These are phyloP conservation scores for Amylocystis lapponica DNA, from an alignment of 768 basidiomycete species.

Conservation along the genomic window DNA sequence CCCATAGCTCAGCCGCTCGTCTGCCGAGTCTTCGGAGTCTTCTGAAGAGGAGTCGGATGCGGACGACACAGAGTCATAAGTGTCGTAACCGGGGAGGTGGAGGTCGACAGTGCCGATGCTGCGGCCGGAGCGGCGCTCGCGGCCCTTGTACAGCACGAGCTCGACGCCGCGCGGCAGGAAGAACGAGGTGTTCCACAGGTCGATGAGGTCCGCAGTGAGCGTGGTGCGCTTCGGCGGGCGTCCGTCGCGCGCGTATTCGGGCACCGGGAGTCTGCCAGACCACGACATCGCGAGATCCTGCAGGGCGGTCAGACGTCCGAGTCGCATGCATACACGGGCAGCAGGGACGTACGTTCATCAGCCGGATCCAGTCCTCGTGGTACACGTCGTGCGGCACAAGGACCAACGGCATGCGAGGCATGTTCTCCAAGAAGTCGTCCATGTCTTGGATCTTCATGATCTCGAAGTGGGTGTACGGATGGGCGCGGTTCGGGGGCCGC, in stretches of 20 bases:
- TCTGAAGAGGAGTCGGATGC: constrained; percentile 33
- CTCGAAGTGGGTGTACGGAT: constrained; percentile 65
- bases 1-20: constrained; percentile 34
- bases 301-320: neutral
- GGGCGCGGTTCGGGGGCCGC: constrained; percentile 62
- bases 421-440: constrained; percentile 62
- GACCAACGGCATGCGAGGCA: constrained; percentile 68
- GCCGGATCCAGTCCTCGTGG: constrained; percentile 73
- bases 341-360: constrained; percentile 55
- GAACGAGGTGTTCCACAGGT: constrained; percentile 77
- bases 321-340: neutral
- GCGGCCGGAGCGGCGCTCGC: constrained; percentile 68
- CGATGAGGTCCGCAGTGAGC: constrained; percentile 64
- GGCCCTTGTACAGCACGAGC: constrained; percentile 73
- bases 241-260: constrained; percentile 41
- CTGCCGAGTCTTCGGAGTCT: constrained; percentile 30
- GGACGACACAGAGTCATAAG: constrained; percentile 34
- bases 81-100: constrained; percentile 44
- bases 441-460: constrained; percentile 69
- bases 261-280: constrained; percentile 69
- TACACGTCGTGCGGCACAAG: constrained; percentile 74
- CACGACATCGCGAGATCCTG: constrained; percentile 74
- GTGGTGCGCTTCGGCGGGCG: constrained; percentile 50
- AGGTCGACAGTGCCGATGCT: constrained; percentile 49
- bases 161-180: constrained; percentile 74